Conservation (phyloP, 768 basidiomycete genomes). For the Lactarius quietus region DNA sequence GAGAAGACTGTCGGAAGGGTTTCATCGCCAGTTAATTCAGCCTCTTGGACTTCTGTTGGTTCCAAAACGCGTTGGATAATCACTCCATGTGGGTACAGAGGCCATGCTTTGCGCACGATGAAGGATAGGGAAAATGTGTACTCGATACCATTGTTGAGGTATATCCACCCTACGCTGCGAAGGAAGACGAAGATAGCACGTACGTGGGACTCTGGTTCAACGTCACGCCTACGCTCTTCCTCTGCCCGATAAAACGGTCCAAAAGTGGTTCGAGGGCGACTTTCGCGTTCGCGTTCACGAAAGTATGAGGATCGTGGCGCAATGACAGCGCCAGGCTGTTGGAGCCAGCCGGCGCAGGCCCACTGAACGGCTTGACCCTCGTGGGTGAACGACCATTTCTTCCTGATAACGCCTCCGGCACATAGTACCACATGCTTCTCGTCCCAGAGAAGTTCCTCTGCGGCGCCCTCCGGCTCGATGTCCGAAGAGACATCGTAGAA, state of each 20-base stretch:
- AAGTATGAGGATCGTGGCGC: slow-evolving; percentile 30
- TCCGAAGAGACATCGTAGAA: slow-evolving; percentile 12
- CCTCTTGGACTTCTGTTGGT: slow-evolving; percentile 61
- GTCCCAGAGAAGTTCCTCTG: slow-evolving; percentile 69
- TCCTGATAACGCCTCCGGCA: slow-evolving; percentile 61
- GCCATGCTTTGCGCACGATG: slow-evolving; percentile 75
- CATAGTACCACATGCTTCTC: slow-evolving; percentile 57
- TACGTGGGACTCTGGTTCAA: slow-evolving; percentile 40
- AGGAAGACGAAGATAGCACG: slow-evolving; percentile 75
- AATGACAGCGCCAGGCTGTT: slow-evolving; percentile 43
- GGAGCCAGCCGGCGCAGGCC: slow-evolving; percentile 74
- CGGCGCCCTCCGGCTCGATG: slow-evolving; percentile 35
- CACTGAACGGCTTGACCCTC: slow-evolving; percentile 73
- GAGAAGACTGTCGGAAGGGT: slow-evolving; percentile 79
- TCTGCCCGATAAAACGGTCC: slow-evolving; percentile 39
- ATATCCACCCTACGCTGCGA: slow-evolving; percentile 69
- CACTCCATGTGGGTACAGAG: slow-evolving; percentile 72
- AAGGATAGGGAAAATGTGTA: slow-evolving; percentile 81
- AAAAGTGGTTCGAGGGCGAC: slow-evolving; percentile 35
- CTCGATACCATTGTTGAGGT: slow-evolving; percentile 63
- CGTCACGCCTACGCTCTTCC: slow-evolving; percentile 37
- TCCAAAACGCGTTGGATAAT: slow-evolving; percentile 75
- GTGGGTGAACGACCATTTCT: slow-evolving; percentile 71
- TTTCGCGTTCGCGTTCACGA: slow-evolving; percentile 27
- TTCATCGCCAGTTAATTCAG: slow-evolving; percentile 58